phyloP scores from a whole-genome alignment of 2,329 filamentous ascomycete genomes.

The Metarhizium rileyi region DNA sequence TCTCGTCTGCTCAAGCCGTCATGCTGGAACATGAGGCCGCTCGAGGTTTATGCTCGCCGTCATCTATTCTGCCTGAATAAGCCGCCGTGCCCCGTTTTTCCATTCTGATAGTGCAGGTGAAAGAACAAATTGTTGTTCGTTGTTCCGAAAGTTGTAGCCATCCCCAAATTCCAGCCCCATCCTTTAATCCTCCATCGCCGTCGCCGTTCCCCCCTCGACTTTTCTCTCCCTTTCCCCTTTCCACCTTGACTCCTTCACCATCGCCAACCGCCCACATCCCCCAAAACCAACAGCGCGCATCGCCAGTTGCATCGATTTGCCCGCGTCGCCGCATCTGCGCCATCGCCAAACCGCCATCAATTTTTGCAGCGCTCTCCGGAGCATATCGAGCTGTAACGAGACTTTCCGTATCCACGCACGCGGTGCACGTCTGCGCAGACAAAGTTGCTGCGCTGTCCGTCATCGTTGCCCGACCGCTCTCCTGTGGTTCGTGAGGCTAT shows the following conservation, averaged over 20 bases:
- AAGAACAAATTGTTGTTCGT: conserved; percentile 9
- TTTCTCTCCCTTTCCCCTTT: conserved; percentile 13
- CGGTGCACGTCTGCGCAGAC: conserved; percentile 12
- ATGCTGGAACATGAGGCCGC: conserved; percentile 5
- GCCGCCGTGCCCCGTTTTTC: conserved; percentile 12
- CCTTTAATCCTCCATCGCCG: conserved; percentile 9
- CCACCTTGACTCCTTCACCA: conserved; percentile 19
- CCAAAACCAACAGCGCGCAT: conserved; percentile 17
- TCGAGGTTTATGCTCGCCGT: conserved; percentile 2
- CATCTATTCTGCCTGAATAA: conserved; percentile 9
- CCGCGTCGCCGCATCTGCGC: conserved; percentile 21
- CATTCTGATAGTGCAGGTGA: conserved; percentile 8
- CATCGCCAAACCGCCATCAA: conserved; percentile 28
- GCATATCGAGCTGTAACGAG: conserved; percentile 17
- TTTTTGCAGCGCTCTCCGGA: conserved; percentile 21
- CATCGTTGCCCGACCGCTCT: conserved; percentile 14
- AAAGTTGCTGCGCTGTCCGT: conserved; percentile 5
- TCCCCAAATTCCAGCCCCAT: conserved; percentile 15
- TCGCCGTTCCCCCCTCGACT: conserved; percentile 12
- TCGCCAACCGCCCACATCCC: conserved; percentile 26
- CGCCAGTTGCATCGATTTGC: conserved; percentile 29
- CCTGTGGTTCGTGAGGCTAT: conserved; percentile 29
- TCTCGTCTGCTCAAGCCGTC: not conserved
- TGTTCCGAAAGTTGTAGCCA: conserved; percentile 16
- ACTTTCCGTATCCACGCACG: conserved; percentile 15